phyloP scores from a whole-genome alignment of 345 rosid species.

The Streptanthus diversifolius region DNA sequence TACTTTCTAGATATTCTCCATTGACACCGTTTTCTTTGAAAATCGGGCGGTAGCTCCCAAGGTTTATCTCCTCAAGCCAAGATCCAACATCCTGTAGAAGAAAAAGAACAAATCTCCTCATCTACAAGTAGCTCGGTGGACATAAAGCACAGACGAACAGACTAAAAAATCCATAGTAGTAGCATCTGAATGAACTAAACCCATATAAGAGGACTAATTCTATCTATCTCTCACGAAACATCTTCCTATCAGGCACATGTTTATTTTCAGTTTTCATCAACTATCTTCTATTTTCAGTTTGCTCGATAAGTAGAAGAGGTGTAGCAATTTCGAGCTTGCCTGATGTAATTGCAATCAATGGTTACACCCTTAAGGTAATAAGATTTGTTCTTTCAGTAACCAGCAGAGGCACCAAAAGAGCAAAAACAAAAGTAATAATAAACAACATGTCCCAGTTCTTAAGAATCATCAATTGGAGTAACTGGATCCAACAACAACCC shows the following conservation, averaged over 20 bases:
- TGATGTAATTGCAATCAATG: neutral
- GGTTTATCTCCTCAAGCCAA: constrained; percentile 93
- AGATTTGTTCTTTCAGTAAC: neutral
- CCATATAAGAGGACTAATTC: neutral
- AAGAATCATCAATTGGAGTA: neutral
- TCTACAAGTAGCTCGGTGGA: neutral
- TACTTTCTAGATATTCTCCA: constrained; percentile 93
- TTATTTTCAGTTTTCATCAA: neutral
- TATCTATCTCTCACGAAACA: neutral
- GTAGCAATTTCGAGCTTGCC: neutral
- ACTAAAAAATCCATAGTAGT: neutral
- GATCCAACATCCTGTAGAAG: constrained; percentile 78
- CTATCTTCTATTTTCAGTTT: neutral
- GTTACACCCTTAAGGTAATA: neutral
- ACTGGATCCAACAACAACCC: constrained; percentile 13
- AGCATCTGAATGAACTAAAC: neutral
- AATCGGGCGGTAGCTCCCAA: constrained; percentile 83
- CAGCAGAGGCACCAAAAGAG: neutral
- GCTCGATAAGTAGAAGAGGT: neutral
- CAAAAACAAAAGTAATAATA: neutral
- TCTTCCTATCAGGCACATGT: neutral
- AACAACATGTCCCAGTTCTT: neutral
- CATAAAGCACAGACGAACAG: neutral
- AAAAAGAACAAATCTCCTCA: neutral
- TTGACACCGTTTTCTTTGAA: constrained; percentile 90